These are phyloP conservation scores for Nicotiana tomentosiformis DNA, from an alignment of 257 asterid species.

Conservation along the genomic window DNA sequence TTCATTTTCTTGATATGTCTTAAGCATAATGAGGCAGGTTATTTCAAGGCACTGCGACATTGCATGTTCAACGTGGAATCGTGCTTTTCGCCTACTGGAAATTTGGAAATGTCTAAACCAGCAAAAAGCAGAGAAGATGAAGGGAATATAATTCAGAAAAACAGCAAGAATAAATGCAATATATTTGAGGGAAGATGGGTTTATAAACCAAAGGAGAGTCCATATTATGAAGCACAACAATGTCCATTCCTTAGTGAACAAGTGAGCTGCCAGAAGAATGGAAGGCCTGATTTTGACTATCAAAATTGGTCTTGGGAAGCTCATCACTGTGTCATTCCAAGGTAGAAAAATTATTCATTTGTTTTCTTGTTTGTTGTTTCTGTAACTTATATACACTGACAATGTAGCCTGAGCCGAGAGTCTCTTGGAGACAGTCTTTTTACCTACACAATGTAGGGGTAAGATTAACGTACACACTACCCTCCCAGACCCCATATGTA, in stretches of 20 bases:
- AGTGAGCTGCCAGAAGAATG: slow-evolving; percentile 18
- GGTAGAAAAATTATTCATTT: slow-evolving; percentile 4
- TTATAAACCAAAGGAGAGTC: slow-evolving; percentile 6
- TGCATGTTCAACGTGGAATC: background rate
- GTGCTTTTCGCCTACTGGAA: background rate
- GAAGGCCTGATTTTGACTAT: slow-evolving; percentile 17
- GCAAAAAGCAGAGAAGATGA: background rate
- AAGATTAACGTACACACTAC: no score
- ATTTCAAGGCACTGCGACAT: background rate
- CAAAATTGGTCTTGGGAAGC: slow-evolving; percentile 24
- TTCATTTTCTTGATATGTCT: slow-evolving; percentile 8
- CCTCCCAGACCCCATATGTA: no score
- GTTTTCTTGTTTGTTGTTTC: background rate
- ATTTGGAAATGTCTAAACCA: background rate
- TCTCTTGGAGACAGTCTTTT: no score
- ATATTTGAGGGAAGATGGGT: slow-evolving; percentile 16
- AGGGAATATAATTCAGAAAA: background rate
- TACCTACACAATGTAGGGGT: no score
- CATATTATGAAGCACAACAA: slow-evolving; percentile 7
- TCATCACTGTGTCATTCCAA: slow-evolving; percentile 12
- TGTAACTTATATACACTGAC: background rate
- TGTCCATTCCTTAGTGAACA: slow-evolving; percentile 19
- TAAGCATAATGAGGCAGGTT: background rate
- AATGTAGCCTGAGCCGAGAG: background rate
- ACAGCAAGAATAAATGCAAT: background rate